Evolutionary conservation across 495 filamentous ascomycete genomes (phyloP), one percentile per base, ranked within the genome.

Genomic region (Acidiella bohemica): DNA sequence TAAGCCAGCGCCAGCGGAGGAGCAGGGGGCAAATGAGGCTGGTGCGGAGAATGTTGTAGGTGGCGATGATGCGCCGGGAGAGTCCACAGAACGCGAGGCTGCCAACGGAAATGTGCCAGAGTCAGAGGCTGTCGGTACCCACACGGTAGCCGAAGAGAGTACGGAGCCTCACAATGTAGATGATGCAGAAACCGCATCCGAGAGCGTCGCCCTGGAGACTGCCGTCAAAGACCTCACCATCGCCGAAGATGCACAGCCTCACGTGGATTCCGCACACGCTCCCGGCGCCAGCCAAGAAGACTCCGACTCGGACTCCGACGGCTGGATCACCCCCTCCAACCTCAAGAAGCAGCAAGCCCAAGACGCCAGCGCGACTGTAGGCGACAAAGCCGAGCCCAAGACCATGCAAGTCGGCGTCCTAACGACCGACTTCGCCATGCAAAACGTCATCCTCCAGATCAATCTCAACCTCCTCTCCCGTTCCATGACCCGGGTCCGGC

Each of bases 251-350:
- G 0, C 2, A 7, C 12, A 41, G 11, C 10, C 42, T 2, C 39
- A 35, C 16, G n/a, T 47, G 12, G 48, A 51, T 24, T 43, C 43
- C 6, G 44, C 48, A 1, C 43, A 42, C 10, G 39, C 32, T n/a
- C 43, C 42, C 8, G 32, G 16, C 4, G 24, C 32, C 37, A 38
- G 25, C 36, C 36, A 47, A 36, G 49, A 58, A 9, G 63, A 64
- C 11, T 63, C 61, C 5, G 68, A 71, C 31, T 72, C 68, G 14
- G 72, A 71, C 2, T 81, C 85, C 39, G 83, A 78, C 28, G 84
- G 80, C 53, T 97, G 90, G 92, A 96, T 99, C 46, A 96, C 92
- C 1, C 84, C 92, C 1, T 74, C 76, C 30, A 96, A 96, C 61
- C 70, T 96, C 54, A 81, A 85, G 55, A 81, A 81, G 55, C 77